Conservation (phyloP, 2,329 filamentous ascomycete species). For the Talaromyces sp. region DNA sequence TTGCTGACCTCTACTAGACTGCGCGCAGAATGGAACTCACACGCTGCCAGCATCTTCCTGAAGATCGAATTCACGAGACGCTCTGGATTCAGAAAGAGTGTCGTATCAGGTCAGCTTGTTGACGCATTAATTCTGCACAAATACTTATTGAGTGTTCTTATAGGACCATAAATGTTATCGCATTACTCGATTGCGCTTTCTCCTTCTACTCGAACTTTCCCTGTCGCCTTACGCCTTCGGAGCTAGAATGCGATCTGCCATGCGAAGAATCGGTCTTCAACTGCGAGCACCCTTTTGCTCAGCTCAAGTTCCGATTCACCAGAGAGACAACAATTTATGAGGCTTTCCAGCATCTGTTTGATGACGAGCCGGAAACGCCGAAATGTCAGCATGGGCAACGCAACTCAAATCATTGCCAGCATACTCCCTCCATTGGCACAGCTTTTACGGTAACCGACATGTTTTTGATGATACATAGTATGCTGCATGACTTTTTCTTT, state of each 20-base stretch:
- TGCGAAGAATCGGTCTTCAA: conserved; percentile 40
- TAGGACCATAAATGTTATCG: conserved; percentile 41
- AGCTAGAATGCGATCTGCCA: conserved; percentile 45
- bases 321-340: conserved; percentile 37
- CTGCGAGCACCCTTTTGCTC: conserved; percentile 41
- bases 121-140: not conserved
- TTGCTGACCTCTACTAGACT: conserved; percentile 27
- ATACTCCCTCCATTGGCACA: conserved; percentile 13
- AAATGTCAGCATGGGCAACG: conserved; percentile 8
- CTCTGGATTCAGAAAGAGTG: conserved; percentile 46
- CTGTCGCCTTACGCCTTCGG: conserved; percentile 37
- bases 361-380: conserved; percentile 23
- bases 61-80: conserved; percentile 37
- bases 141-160: not conserved
- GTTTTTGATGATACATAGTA: conserved; percentile 44
- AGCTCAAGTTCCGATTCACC: conserved; percentile 37
- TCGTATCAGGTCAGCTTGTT: conserved; percentile 37
- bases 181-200: conserved; percentile 44
- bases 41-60: conserved; percentile 36
- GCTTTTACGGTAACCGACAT: conserved; percentile 38
- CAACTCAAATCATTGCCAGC: not conserved
- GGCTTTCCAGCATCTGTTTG: conserved; percentile 41
- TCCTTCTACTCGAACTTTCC: conserved; percentile 47
- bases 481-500: conserved; percentile 10
- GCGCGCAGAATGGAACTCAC: conserved; percentile 39